Evolutionary conservation across 768 basidiomycete species (phyloP), one percentile per base, ranked within the genome.

Genomic region (Suillus clintonianus): DNA sequence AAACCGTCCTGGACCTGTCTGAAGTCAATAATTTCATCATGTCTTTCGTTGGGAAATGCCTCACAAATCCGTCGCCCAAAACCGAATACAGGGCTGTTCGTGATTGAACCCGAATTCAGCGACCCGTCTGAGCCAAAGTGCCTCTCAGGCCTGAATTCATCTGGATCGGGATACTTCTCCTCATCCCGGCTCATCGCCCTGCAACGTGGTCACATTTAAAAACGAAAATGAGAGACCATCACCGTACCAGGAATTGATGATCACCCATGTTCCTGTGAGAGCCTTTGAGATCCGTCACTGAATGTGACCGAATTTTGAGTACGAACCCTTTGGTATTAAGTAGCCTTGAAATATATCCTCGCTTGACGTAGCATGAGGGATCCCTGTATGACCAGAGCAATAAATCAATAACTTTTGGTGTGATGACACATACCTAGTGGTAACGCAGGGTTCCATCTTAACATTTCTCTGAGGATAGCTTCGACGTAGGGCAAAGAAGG

Each of bases 241-340:
- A 61, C 64, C 64, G 1, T 54, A 67, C 72, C 69, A 69, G 30
- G 62, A 6, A 45, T 74, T 71, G 14, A 63, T 62, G 59, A 74
- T 60, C 7, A 74, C 60, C 48, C 61, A 19, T n/a, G 71, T 54
- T 42, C 69, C 73, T 74, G 55, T 5, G 3, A n/a, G 24, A 34
- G n/a, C 8, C 36, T 11, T 36, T 5, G 22, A 15, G 24, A 27
- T 58, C 37, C 1, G 15, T 43, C 15, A 2, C 14, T 22, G 36
- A 34, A 51, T 27, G 27, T 17, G 9, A 56, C 8, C 22, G 32
- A 30, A n/a, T 19, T 37, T 30, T 51, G n/a, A 13, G 7, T 5
- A 47, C 65, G n/a, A n/a, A 65, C 85, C 86, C 62, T 80, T 79
- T 6, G 86, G 86, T 61, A 88, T 88, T 3, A 81, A 70, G 47